A percentile compares a stretch with the other conserved stretches of the same genome.
These are phyloP conservation scores for Calonectria hawksworthii DNA, from an alignment of 2,329 filamentous ascomycete genomes.

Conservation along the genomic window DNA sequence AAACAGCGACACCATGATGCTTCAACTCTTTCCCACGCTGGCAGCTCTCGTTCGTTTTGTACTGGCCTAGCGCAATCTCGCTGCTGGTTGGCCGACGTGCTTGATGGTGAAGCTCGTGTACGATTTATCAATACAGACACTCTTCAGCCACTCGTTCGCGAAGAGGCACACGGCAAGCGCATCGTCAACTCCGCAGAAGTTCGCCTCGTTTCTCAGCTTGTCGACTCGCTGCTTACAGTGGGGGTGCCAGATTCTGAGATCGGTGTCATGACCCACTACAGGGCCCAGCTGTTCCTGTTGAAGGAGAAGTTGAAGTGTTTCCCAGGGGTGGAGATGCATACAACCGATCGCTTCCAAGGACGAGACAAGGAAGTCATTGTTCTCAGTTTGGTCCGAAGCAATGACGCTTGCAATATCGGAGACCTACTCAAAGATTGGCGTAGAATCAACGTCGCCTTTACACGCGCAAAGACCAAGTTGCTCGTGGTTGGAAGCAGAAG, in stretches of 20 bases:
- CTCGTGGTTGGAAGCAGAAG: slow-evolving; percentile 86
- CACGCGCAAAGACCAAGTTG: slow-evolving; percentile 91
- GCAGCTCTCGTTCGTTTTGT: slow-evolving; percentile 68
- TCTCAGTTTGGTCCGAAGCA: slow-evolving; percentile 88
- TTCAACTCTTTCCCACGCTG: slow-evolving; percentile 56
- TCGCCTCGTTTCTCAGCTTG: slow-evolving; percentile 81
- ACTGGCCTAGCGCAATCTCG: slow-evolving; percentile 58
- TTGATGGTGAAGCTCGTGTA: slow-evolving; percentile 80
- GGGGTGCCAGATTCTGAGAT: slow-evolving; percentile 84
- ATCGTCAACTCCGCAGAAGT: slow-evolving; percentile 92
- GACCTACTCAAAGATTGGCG: slow-evolving; percentile 93
- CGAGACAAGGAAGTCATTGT: slow-evolving; percentile 95
- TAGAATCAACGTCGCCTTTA: slow-evolving; percentile 95
- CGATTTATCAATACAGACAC: slow-evolving; percentile 92
- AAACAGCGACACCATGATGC: slow-evolving; percentile 71
- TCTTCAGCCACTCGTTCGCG: slow-evolving; percentile 73
- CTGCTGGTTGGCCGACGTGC: slow-evolving; percentile 84
- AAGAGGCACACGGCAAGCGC: slow-evolving; percentile 84
- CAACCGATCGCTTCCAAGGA: slow-evolving; percentile 96
- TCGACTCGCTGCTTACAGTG: slow-evolving; percentile 80
- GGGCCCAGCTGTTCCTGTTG: slow-evolving; percentile 88
- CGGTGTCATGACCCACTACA: slow-evolving; percentile 97
- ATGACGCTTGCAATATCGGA: slow-evolving; percentile 85
- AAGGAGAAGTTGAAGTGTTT: slow-evolving; percentile 77
- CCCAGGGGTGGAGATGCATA: slow-evolving; percentile 89